Percentiles rank a stretch among this genome's conserved stretches.
Conservation (phyloP, 768 basidiomycete species). For the Hysterangium stoloniferum region DNA sequence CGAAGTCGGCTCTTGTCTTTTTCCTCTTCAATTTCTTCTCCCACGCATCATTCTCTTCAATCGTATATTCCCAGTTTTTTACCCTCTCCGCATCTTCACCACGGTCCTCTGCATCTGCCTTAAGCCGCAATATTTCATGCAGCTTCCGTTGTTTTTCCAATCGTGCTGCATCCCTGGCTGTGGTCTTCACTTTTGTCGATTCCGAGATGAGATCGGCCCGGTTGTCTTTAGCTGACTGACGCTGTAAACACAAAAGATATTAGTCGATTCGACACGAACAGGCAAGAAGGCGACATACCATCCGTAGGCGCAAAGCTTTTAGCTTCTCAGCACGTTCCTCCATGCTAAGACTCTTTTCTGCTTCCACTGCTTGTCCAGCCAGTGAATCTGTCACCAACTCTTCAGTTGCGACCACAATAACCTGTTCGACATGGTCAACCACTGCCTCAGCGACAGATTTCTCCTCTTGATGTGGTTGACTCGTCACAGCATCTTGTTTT, state of each 20-base stretch:
- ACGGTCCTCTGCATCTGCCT: conserved; percentile 65
- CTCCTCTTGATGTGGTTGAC: conserved; percentile 7
- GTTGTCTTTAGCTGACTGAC: conserved; percentile 72
- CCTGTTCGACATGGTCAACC: conserved; percentile 21
- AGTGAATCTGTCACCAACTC: conserved; percentile 20
- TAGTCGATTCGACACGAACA: conserved; percentile 9
- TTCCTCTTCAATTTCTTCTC: conserved; percentile 84
- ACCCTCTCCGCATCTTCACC: conserved; percentile 89
- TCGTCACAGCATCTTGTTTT: conserved; percentile 8
- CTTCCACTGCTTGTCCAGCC: conserved; percentile 12
- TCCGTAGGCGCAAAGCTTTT: conserved; percentile 65
- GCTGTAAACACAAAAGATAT: conserved; percentile 36
- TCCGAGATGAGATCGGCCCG: conserved; percentile 82
- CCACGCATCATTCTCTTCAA: conserved; percentile 96
- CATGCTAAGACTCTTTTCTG: conserved; percentile 36
- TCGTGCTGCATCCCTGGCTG: conserved; percentile 71
- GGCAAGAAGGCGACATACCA: conserved; percentile 46
- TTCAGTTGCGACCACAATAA: conserved; percentile 23
- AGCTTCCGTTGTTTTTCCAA: conserved; percentile 87
- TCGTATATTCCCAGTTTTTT: conserved; percentile 93
- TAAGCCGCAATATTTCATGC: conserved; percentile 76
- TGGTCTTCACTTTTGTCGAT: conserved; percentile 65
- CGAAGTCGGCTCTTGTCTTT: conserved; percentile 76
- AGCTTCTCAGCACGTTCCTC: conserved; percentile 74
- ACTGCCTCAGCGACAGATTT: no score